Percentiles rank a stretch among this genome's conserved stretches.
Evolutionary conservation across 2,329 filamentous ascomycete species (phyloP).

Genomic region (Ambrosiella cleistominuta): DNA sequence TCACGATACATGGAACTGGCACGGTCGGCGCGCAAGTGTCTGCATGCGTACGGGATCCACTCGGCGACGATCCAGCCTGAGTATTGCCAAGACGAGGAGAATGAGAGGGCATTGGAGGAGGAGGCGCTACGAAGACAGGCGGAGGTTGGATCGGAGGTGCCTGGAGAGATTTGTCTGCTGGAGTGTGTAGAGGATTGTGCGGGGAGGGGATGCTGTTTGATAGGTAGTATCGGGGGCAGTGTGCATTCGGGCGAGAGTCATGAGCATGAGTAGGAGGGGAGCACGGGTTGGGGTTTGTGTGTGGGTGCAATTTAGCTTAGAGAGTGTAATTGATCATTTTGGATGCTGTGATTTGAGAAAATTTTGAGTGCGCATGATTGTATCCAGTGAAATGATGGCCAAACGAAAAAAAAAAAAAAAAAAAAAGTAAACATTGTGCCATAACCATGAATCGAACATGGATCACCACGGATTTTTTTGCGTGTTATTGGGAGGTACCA

Average conservation of each 20-base stretch:
- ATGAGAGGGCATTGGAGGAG: constrained; percentile 23
- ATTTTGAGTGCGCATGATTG: too few relatives aligned
- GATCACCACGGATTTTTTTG: too few relatives aligned
- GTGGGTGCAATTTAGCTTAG: too few relatives aligned
- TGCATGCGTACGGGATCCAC: constrained; percentile 92
- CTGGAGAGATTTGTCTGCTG: constrained; percentile 26
- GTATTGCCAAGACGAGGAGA: constrained; percentile 42
- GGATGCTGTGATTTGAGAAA: too few relatives aligned
- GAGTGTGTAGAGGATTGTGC: constrained; percentile 34
- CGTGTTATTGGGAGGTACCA: too few relatives aligned
- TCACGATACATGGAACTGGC: constrained; percentile 83
- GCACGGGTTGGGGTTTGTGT: not conserved
- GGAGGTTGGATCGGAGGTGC: constrained; percentile 20
- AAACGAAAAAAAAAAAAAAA: too few relatives aligned
- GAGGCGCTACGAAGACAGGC: constrained; percentile 21
- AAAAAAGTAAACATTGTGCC: too few relatives aligned
- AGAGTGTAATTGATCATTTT: not conserved
- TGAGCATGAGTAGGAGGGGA: not conserved
- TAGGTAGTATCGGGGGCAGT: constrained; percentile 1
- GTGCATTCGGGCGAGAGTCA: constrained; percentile 6
- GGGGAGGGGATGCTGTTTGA: constrained; percentile 27
- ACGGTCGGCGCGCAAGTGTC: constrained; percentile 62
- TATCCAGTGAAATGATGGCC: too few relatives aligned
- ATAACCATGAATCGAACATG: too few relatives aligned
- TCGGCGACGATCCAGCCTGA: constrained; percentile 95